Evolutionary conservation across 371 early-diverging fungal species (phyloP).

Genomic region (Syncephalis plumigaleata): DNA sequence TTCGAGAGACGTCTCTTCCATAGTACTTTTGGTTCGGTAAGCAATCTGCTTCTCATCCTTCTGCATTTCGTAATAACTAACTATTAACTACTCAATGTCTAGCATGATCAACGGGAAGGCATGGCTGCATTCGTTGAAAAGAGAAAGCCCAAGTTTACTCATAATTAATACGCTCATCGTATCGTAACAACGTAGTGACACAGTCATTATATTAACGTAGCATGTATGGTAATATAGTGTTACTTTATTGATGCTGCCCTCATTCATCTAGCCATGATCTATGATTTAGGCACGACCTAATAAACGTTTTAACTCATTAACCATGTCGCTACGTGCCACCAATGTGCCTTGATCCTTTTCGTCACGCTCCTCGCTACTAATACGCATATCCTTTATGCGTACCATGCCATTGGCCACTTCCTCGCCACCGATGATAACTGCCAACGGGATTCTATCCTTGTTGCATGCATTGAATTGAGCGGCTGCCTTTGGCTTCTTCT

Average conservation of each 20-base stretch:
- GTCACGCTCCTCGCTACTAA: slow-evolving; percentile 16
- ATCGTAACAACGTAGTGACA: too few relatives aligned
- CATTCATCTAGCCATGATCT: too few relatives aligned
- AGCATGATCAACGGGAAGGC: slow-evolving; percentile 93
- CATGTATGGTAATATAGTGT: too few relatives aligned
- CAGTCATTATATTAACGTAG: too few relatives aligned
- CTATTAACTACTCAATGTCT: slow-evolving; percentile 2
- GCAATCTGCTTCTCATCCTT: slow-evolving; percentile 7
- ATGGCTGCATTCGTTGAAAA: slow-evolving; percentile 95
- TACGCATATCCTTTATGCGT: slow-evolving; percentile 71
- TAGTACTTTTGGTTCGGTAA: slow-evolving; percentile 73
- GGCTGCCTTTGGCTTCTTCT: slow-evolving; percentile 72
- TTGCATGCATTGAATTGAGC: slow-evolving; percentile 69
- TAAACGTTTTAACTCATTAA: slow-evolving; percentile 30
- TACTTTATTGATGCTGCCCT: too few relatives aligned
- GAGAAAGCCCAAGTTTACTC: slow-evolving; percentile 72
- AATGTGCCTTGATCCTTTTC: slow-evolving; percentile 30
- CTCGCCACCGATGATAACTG: slow-evolving; percentile 75
- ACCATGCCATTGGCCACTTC: slow-evolving; percentile 65
- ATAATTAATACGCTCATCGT: slow-evolving; percentile 44
- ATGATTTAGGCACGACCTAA: neutral
- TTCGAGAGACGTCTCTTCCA: slow-evolving; percentile 94
- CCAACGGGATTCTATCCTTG: slow-evolving; percentile 72
- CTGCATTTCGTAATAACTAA: neutral
- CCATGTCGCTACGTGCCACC: slow-evolving; percentile 39